Evolutionary conservation across 768 basidiomycete species (phyloP).

Genomic region (Rhodotorula kratochvilovae): DNA sequence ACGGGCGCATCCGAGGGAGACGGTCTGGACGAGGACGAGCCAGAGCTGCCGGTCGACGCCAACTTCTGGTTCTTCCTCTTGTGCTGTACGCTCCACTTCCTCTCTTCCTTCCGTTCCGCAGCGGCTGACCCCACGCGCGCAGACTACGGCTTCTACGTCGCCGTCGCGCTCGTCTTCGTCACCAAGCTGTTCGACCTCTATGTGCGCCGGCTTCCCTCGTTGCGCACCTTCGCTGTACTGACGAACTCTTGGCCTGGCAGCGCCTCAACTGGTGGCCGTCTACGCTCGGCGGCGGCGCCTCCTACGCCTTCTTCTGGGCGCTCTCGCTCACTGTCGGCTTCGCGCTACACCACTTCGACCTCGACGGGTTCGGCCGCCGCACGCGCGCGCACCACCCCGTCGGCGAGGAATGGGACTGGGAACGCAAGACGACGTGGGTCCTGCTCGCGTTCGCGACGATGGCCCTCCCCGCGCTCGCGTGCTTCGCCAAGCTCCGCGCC

Average conservation of each 20-base stretch:
- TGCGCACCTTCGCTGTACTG: no score
- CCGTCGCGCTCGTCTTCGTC: slow-evolving; percentile 51
- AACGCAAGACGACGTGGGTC: slow-evolving; percentile 44
- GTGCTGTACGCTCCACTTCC: slow-evolving; percentile 38
- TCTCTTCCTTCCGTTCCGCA: neutral
- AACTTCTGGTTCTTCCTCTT: slow-evolving; percentile 51
- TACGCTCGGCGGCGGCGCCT: slow-evolving; percentile 47
- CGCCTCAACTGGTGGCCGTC: slow-evolving; percentile 50
- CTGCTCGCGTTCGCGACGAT: slow-evolving; percentile 41
- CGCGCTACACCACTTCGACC: slow-evolving; percentile 39
- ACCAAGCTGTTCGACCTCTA: slow-evolving; percentile 52
- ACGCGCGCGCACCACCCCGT: neutral
- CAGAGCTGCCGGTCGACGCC: slow-evolving; percentile 47
- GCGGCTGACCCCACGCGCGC: neutral
- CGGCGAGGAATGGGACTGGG: slow-evolving; percentile 41
- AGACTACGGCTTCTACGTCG: slow-evolving; percentile 48
- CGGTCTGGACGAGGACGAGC: slow-evolving; percentile 2
- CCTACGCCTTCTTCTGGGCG: slow-evolving; percentile 48
- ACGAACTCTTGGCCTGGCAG: neutral
- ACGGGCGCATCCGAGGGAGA: no score
- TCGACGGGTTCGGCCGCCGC: slow-evolving; percentile 39
- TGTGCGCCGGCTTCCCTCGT: slow-evolving; percentile 21
- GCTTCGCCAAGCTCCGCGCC: slow-evolving; percentile 50
- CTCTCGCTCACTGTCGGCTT: slow-evolving; percentile 40
- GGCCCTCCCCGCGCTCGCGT: slow-evolving; percentile 41